Evolutionary conservation across 2,329 filamentous ascomycete genomes (phyloP).

Genomic region (Pyrenophora graminea): DNA sequence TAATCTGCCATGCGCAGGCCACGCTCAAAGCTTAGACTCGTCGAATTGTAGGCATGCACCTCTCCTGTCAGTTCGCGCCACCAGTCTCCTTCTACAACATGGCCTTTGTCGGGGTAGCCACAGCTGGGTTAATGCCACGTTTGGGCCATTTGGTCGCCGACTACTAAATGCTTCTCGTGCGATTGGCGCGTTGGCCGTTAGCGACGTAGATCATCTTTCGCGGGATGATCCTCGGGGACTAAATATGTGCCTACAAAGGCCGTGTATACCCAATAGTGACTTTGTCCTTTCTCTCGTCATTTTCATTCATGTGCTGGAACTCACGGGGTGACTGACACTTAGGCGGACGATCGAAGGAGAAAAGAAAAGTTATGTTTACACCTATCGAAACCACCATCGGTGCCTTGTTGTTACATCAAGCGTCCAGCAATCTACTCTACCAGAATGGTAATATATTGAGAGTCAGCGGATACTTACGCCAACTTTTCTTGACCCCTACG

Average conservation of each 20-base stretch:
- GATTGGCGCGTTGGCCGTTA: constrained; percentile 16
- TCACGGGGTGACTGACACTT: not conserved
- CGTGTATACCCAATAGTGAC: not conserved
- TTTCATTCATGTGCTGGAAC: not conserved
- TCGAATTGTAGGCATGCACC: constrained; percentile 9
- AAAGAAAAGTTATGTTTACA: constrained; percentile 53
- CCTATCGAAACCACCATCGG: constrained; percentile 57
- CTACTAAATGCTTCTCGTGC: constrained; percentile 6
- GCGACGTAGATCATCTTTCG: constrained; percentile 12
- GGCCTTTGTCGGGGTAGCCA: constrained; percentile 1
- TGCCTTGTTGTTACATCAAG: constrained; percentile 56
- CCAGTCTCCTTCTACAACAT: constrained; percentile 9
- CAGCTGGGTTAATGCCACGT: constrained; percentile 17
- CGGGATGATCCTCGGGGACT: constrained; percentile 1
- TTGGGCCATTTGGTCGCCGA: constrained; percentile 25
- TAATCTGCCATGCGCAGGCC: constrained; percentile 17
- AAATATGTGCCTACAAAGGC: constrained; percentile 4
- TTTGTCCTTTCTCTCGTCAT: not conserved
- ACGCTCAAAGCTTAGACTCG: constrained; percentile 21
- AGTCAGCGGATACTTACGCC: constrained; percentile 54
- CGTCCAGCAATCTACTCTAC: constrained; percentile 55
- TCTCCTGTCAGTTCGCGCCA: constrained; percentile 16
- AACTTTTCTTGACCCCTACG: constrained; percentile 47
- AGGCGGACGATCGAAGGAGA: not conserved
- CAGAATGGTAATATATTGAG: constrained; percentile 59